A percentile compares a stretch with the other conserved stretches of the same genome.
These are phyloP conservation scores for Chlorokybus atmophyticus DNA, from an alignment of 139 green algal species.

Conservation along the genomic window DNA sequence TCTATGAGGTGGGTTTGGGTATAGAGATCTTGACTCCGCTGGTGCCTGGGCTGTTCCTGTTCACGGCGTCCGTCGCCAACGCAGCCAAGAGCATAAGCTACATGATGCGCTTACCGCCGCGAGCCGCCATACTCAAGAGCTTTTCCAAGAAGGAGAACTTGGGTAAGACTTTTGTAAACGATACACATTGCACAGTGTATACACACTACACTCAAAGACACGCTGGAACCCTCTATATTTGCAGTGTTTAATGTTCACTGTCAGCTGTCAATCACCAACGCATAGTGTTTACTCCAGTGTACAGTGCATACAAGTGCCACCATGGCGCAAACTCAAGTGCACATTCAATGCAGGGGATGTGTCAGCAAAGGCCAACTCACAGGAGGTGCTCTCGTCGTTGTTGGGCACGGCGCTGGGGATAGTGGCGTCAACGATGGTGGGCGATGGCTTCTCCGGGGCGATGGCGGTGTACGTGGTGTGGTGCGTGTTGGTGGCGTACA, in stretches of 20 bases:
- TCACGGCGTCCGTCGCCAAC: slow-evolving; percentile 6
- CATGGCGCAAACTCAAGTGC: too few species aligned
- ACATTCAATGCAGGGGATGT: slow-evolving; percentile 8
- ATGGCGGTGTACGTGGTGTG: not conserved
- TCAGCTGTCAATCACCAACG: too few species aligned
- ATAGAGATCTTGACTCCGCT: slow-evolving; percentile 11
- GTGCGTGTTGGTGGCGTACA: not conserved
- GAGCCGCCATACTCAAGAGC: slow-evolving; percentile 10
- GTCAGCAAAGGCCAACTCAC: slow-evolving; percentile 13
- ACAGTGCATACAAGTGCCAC: too few species aligned
- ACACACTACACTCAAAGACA: too few species aligned
- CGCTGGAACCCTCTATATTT: too few species aligned
- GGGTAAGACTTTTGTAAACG: too few species aligned
- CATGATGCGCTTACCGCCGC: slow-evolving; percentile 9
- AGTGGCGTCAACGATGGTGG: not conserved
- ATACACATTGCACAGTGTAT: too few species aligned
- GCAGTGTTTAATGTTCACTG: too few species aligned
- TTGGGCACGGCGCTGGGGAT: slow-evolving; percentile 6
- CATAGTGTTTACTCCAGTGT: too few species aligned
- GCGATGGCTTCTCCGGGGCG: not conserved
- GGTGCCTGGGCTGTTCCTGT: slow-evolving; percentile 4
- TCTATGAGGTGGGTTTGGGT: slow-evolving; percentile 8
- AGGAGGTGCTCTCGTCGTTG: slow-evolving; percentile 8
- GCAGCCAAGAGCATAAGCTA: slow-evolving; percentile 12
- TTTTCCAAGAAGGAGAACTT: slow-evolving; percentile 11